Percentiles rank a stretch among this genome's conserved stretches.
These are phyloP conservation scores for Hevea brasiliensis DNA, from an alignment of 345 rosid genomes.

Conservation along the genomic window DNA sequence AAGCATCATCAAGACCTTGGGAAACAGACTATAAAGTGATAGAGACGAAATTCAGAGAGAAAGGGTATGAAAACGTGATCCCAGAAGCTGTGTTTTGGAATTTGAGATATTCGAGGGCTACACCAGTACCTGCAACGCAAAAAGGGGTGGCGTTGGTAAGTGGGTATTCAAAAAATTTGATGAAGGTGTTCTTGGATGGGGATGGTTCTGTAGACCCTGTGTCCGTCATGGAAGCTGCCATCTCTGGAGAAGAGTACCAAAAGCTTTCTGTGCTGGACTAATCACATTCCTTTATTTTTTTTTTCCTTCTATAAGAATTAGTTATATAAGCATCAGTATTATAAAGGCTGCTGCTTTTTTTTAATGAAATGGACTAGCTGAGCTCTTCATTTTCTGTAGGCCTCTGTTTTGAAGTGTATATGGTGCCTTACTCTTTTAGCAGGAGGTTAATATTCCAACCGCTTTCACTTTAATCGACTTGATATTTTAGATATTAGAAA, in stretches of 20 bases:
- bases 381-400: too few species aligned
- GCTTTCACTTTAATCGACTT: too few species aligned
- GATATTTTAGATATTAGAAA: too few species aligned
- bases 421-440: too few species aligned
- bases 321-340: too few species aligned
- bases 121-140: conserved; percentile 41
- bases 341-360: too few species aligned
- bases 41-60: conserved; percentile 38
- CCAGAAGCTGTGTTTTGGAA: conserved; percentile 79
- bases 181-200: conserved; percentile 48
- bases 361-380: too few species aligned
- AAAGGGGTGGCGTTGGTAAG: conserved; percentile 62
- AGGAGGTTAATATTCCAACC: too few species aligned
- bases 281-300: background rate
- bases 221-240: conserved; percentile 42
- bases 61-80: conserved; percentile 47
- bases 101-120: conserved; percentile 47
- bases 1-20: conserved; percentile 35
- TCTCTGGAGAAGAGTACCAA: conserved; percentile 44
- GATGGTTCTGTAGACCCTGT: conserved; percentile 42
- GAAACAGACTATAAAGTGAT: conserved; percentile 54
- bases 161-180: conserved; percentile 66
- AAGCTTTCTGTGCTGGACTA: conserved; percentile 44
- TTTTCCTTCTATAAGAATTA: too few species aligned
- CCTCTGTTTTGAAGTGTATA: too few species aligned